A percentile compares a stretch with the other conserved stretches of the same genome.
phyloP scores from a whole-genome alignment of 805 yeast species.

The Schwanniomyces occidentalis region DNA sequence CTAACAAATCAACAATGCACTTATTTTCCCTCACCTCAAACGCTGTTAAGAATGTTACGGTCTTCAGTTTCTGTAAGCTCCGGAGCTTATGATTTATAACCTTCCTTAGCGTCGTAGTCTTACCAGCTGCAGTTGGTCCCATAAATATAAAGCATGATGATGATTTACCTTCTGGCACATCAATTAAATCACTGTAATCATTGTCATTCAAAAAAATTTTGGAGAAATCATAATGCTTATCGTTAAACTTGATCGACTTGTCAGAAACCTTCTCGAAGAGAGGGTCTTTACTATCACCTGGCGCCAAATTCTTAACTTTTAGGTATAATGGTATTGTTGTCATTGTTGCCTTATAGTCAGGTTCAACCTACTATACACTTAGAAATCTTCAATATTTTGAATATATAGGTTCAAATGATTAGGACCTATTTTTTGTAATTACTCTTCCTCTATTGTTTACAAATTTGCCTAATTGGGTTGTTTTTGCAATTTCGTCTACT shows the following conservation, averaged over 20 bases:
- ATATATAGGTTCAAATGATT: no score
- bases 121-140: constrained; percentile 35
- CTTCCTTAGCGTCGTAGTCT: constrained; percentile 26
- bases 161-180: constrained; percentile 6
- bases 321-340: constrained; percentile 24
- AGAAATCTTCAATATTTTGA: no score
- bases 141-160: constrained; percentile 14
- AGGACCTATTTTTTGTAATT: no score
- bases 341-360: no score
- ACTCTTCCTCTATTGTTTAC: constrained; percentile 5
- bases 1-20: constrained; percentile 26
- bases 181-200: constrained; percentile 9
- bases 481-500: constrained; percentile 2
- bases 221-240: constrained; percentile 20
- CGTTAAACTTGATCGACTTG: constrained; percentile 19
- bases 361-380: no score
- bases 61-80: constrained; percentile 6
- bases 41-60: constrained; percentile 20
- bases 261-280: constrained; percentile 11
- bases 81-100: constrained; percentile 15
- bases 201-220: constrained; percentile 14
- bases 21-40: constrained; percentile 29
- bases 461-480: constrained; percentile 2
- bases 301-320: constrained; percentile 22
- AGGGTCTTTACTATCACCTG: no score